A percentile compares a stretch with the other conserved stretches of the same genome.
Conservation (phyloP, 768 basidiomycete species). For the Trametes cingulata region DNA sequence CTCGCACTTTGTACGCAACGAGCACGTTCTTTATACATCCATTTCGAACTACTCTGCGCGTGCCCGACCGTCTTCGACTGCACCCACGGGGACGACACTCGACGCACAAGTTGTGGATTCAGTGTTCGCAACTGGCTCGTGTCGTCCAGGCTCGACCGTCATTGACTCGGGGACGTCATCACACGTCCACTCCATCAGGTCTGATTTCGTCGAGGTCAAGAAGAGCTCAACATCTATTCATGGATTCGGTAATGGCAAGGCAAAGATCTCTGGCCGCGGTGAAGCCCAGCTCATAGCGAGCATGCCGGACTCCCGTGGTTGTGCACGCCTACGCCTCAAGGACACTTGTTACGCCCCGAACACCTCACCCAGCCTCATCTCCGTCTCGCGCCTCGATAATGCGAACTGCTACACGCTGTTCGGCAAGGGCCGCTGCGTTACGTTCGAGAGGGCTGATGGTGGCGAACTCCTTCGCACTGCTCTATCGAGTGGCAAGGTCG, state of each 20-base stretch:
- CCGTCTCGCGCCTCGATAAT: constrained; percentile 4
- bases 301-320: background rate
- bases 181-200: background rate
- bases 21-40: background rate
- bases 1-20: constrained; percentile 1
- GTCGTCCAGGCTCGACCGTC: background rate
- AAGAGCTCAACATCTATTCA: background rate
- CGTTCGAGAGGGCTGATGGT: background rate
- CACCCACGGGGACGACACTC: background rate
- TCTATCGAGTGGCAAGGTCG: background rate
- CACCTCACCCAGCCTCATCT: constrained; percentile 10
- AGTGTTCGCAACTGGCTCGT: background rate
- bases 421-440: constrained; percentile 3
- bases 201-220: background rate
- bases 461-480: constrained; percentile 1
- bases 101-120: no score
- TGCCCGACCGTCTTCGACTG: background rate
- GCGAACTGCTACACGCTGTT: constrained; percentile 14
- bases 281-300: constrained; percentile 6
- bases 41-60: background rate
- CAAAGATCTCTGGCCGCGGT: background rate
- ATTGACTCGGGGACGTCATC: constrained; percentile 8
- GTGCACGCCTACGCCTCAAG: background rate
- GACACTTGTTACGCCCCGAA: constrained; percentile 6
- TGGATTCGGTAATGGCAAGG: constrained; percentile 6